Evolutionary conservation across 2,329 filamentous ascomycete genomes (phyloP).

Genomic region (Setomelanomma holmii): DNA sequence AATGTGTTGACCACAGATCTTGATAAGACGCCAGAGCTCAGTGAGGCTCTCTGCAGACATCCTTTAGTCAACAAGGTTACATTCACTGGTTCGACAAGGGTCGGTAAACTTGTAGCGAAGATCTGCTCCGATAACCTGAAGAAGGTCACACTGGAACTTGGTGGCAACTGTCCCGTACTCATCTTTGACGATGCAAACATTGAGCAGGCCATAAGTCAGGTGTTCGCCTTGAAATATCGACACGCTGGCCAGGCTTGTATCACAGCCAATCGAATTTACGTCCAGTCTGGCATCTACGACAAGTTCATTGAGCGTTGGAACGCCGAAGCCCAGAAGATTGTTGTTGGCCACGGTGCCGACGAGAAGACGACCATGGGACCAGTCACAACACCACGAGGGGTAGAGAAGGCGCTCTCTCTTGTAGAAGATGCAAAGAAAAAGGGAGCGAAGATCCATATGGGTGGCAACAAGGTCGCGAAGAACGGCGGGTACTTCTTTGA

Average conservation of each 20-base stretch:
- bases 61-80: slow-evolving; percentile 67
- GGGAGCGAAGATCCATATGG: slow-evolving; percentile 69
- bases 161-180: slow-evolving; percentile 70
- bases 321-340: slow-evolving; percentile 61
- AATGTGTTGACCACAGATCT: slow-evolving; percentile 67
- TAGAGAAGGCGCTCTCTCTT: slow-evolving; percentile 65
- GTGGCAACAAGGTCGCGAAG: slow-evolving; percentile 59
- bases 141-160: slow-evolving; percentile 69
- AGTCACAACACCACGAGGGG: slow-evolving; percentile 62
- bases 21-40: slow-evolving; percentile 61
- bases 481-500: slow-evolving; percentile 72
- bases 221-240: slow-evolving; percentile 60
- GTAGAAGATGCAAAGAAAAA: slow-evolving; percentile 69
- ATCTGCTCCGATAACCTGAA: slow-evolving; percentile 67
- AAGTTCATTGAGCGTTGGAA: slow-evolving; percentile 63
- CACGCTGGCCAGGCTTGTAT: slow-evolving; percentile 72
- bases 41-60: slow-evolving; percentile 64
- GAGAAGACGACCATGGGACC: slow-evolving; percentile 67
- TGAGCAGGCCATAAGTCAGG: slow-evolving; percentile 59
- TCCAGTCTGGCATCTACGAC: slow-evolving; percentile 69
- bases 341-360: slow-evolving; percentile 67
- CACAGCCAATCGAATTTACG: slow-evolving; percentile 70
- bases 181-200: slow-evolving; percentile 71
- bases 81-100: slow-evolving; percentile 65
- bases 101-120: slow-evolving; percentile 68